Base-by-base conservation (phyloP, 2,329 filamentous ascomycete species). In the Colletotrichum sp. region DNA sequence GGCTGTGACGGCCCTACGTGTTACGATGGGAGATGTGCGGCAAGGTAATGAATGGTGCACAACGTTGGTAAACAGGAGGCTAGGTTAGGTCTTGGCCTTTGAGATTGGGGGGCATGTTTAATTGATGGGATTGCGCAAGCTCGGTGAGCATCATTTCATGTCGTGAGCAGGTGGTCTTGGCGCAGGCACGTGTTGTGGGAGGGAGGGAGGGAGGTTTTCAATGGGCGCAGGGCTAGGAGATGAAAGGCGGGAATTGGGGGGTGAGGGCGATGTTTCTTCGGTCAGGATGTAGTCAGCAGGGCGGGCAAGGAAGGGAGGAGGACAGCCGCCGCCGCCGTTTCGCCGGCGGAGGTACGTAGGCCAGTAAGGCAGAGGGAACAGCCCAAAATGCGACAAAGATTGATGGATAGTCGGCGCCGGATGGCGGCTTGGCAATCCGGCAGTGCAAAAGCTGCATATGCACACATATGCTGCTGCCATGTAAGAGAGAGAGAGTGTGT, bases 341-440 rank as follows among this genome's bases (percentile, higher is more conserved):
- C 39, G 39, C 39, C 39, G 39, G 39, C 39, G 39, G 39, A 49
- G 39, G 36, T 44, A 44, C 4, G 36, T 0, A 44, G 34, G 34
- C 34, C 34, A 19, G 36, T 19, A 19, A 44, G 36, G 16, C 16
- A 44, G 36, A 19, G 0, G 36, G 16, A 44, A 44, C 36, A 11
- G 36, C 2, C 36, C 36, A 49, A 12, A 62, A 49, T 44, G 55
- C 19, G 64, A 69, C 55, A 25, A 61, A 71, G 68, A 34, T 27
- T 55, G 69, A 73, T 67, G 73, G 73, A 63, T 52, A 64, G 49
- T 68, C 64, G 73, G 73, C 72, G 44, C 73, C 39, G 39, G 39
- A 68, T 76, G 73, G 70, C 69, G 64, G 22, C 73, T 76, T 76
- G 70, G 73, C 70, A 69, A 61, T 73, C 69, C 73, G 73, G 73